Evolutionary conservation across 495 filamentous ascomycete genomes (phyloP).

Genomic region (Penicillium cataractarum): DNA sequence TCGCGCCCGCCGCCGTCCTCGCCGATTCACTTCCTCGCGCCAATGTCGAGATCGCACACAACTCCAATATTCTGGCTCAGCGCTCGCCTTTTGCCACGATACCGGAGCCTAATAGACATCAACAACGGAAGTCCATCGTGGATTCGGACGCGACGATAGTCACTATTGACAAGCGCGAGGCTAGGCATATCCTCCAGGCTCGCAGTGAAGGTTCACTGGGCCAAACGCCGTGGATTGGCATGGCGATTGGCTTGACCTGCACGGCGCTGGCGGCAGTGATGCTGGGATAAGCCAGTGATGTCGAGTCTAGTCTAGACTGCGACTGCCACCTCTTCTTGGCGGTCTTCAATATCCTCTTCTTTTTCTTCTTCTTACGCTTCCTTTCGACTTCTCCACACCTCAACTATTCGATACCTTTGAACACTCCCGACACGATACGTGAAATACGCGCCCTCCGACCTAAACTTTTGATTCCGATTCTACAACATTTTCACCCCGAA

Average conservation of each 20-base stretch:
- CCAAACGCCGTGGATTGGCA: constrained; percentile 53
- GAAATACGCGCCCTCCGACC: constrained; percentile 26
- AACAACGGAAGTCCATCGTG: constrained; percentile 10
- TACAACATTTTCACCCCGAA: background rate
- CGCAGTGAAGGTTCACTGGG: constrained; percentile 51
- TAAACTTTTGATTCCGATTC: constrained; percentile 4
- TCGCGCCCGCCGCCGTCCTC: constrained; percentile 40
- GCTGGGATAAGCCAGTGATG: constrained; percentile 35
- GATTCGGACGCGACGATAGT: background rate
- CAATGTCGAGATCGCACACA: constrained; percentile 27
- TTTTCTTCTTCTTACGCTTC: constrained; percentile 14
- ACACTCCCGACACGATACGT: constrained; percentile 21
- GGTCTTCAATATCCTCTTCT: constrained; percentile 13
- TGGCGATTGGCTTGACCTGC: constrained; percentile 51
- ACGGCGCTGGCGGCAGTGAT: constrained; percentile 50
- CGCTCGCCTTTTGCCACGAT: constrained; percentile 34
- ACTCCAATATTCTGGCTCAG: constrained; percentile 30
- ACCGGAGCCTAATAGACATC: constrained; percentile 23
- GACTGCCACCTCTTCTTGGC: background rate
- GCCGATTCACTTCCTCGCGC: constrained; percentile 23
- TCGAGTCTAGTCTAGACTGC: background rate
- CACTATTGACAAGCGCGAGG: constrained; percentile 7
- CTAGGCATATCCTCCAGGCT: constrained; percentile 34
- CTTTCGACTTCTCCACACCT: constrained; percentile 12
- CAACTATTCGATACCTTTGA: constrained; percentile 20